Base-by-base conservation (phyloP, 768 basidiomycete species). In the Jaapia argillacea region DNA sequence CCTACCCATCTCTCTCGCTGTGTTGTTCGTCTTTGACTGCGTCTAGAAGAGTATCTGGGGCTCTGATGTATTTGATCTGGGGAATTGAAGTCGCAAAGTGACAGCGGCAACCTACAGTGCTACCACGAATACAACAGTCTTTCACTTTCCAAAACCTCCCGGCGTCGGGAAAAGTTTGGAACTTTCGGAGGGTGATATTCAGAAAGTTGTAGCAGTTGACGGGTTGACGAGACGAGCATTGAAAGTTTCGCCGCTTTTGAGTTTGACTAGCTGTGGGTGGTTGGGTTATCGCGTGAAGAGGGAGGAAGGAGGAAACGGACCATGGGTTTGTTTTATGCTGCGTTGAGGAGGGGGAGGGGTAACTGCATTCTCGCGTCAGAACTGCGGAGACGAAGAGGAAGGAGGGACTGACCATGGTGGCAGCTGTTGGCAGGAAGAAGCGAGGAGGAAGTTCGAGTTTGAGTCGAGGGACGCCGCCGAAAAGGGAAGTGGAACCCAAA, bases 201-300 rank as follows among this genome's bases (percentile, higher is more conserved):
- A 99, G 98, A 58, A 97, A 98, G 66, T 96, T 98, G 69, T 99
- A 96, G 69, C 96, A 99, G 67, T 96, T 94, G n/a, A n/a, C n/a
- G n/a, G n/a, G n/a, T n/a, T n/a, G 51, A 97, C 85, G 35, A 99
- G 78, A 70, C 97, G 94, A 5, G 96, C 96, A 61, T 99, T 98
- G 76, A 97, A 93, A 2, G 92, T 98, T 65, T 98, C 96, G 48
- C 96, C 94, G 59, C 90, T 92, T 70, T 96, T 93, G 41, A 96
- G 77, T 62, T 96, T 90, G 44, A 93, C 91, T 56, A 93, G 70
- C 91, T 94, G n/a, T 24, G 26, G 40, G 20, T 28, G 13, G 21
- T 12, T 38, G 13, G 7, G 10, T 21, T 12, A 12, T 12, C 20
- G 37, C 10, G 12, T 38, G 37, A 7, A 22, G 10, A 38, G n/a